A percentile compares a stretch with the other conserved stretches of the same genome.
Evolutionary conservation across 2,329 filamentous ascomycete genomes (phyloP).

Genomic region (Pseudogymnoascus sp.): DNA sequence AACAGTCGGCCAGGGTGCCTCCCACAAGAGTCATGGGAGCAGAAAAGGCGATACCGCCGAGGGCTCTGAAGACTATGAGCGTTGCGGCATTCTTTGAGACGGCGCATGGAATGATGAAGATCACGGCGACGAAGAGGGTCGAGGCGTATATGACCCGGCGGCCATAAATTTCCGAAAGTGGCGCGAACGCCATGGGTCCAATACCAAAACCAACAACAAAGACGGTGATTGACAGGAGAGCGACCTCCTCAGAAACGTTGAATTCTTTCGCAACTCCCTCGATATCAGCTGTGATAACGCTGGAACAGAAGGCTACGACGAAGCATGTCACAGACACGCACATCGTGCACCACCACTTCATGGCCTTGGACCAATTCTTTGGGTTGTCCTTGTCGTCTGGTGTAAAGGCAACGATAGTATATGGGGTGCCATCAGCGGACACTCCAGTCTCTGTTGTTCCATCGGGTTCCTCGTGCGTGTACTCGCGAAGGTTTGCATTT

Average conservation of each 20-base stretch:
- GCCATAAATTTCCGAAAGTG: slow-evolving; percentile 68
- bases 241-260: slow-evolving; percentile 62
- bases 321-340: slow-evolving; percentile 71
- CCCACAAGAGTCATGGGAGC: slow-evolving; percentile 83
- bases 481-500: slow-evolving; percentile 59
- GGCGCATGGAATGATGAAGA: slow-evolving; percentile 77
- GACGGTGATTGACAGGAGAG: slow-evolving; percentile 63
- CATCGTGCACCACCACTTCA: slow-evolving; percentile 83
- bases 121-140: slow-evolving; percentile 48
- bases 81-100: slow-evolving; percentile 70
- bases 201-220: slow-evolving; percentile 80
- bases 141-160: slow-evolving; percentile 58
- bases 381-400: slow-evolving; percentile 69
- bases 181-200: slow-evolving; percentile 74
- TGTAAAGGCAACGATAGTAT: slow-evolving; percentile 64
- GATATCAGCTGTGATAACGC: slow-evolving; percentile 73
- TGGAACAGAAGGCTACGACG: slow-evolving; percentile 57
- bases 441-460: slow-evolving; percentile 48
- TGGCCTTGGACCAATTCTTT: slow-evolving; percentile 75
- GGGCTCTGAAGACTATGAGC: slow-evolving; percentile 65
- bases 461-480: slow-evolving; percentile 50
- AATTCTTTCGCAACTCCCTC: slow-evolving; percentile 57
- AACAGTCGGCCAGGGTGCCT: slow-evolving; percentile 76
- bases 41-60: slow-evolving; percentile 78
- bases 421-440: slow-evolving; percentile 28